Percentiles rank a stretch among this genome's conserved stretches.
Conservation (phyloP, 2,329 filamentous ascomycete genomes). For the Alternaria ethzedia region DNA sequence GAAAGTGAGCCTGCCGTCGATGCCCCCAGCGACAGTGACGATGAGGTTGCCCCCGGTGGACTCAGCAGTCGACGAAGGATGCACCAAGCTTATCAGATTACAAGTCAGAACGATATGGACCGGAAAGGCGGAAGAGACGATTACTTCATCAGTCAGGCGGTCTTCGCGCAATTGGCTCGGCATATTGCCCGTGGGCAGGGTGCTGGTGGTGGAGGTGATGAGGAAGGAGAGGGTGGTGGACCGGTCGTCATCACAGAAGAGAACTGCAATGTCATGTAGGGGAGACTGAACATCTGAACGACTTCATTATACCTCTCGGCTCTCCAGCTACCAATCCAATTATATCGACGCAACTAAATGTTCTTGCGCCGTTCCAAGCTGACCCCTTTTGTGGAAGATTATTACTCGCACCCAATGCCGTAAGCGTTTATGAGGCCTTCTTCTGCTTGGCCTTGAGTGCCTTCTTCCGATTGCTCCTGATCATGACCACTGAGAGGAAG, state of each 20-base stretch:
- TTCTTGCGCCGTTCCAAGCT: neutral
- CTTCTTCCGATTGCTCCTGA: conserved; percentile 97
- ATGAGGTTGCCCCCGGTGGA: conserved; percentile 52
- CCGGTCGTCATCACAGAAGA: conserved; percentile 42
- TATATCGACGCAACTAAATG: neutral
- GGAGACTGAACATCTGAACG: neutral
- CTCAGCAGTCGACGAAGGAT: conserved; percentile 65
- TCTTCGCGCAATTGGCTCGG: conserved; percentile 47
- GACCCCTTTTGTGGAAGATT: neutral
- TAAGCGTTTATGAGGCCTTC: conserved; percentile 65
- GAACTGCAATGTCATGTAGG: conserved; percentile 39
- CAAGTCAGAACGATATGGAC: conserved; percentile 66
- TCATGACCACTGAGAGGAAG: conserved; percentile 97
- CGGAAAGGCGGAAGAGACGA: conserved; percentile 64
- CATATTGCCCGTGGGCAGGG: conserved; percentile 36
- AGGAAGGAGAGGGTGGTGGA: conserved; percentile 29
- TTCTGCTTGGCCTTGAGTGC: conserved; percentile 92
- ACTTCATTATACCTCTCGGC: neutral
- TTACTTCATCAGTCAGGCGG: conserved; percentile 58
- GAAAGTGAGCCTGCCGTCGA: conserved; percentile 8
- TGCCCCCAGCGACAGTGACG: conserved; percentile 39
- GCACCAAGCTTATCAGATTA: conserved; percentile 67
- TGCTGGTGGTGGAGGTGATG: conserved; percentile 19
- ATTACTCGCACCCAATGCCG: neutral
- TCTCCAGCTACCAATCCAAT: neutral